phyloP scores from a whole-genome alignment of 2,329 filamentous ascomycete species.

The Clarireedia monteithiana region DNA sequence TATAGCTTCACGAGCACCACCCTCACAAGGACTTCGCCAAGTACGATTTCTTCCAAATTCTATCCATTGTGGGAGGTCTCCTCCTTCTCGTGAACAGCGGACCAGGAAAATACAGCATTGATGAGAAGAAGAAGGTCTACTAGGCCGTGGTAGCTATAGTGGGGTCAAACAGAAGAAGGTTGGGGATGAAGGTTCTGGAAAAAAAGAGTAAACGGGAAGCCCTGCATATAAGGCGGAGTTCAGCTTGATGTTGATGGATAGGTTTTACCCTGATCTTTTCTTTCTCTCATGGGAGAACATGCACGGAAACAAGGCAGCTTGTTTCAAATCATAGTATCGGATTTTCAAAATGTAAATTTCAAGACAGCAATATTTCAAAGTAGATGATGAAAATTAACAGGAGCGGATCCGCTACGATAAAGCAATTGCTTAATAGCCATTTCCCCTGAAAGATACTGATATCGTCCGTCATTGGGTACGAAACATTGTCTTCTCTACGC shows the following conservation, averaged over 20 bases:
- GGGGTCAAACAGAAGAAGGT: conserved; percentile 11
- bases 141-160: conserved; percentile 35
- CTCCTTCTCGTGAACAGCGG: conserved; percentile 97
- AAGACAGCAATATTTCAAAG: not conserved
- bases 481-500: not conserved
- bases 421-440: too few species aligned
- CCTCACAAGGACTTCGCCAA: conserved; percentile 99
- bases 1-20: conserved; percentile 88
- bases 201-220: conserved; percentile 12
- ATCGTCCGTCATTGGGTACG: not conserved
- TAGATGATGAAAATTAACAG: not conserved
- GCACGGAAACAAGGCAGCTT: not conserved
- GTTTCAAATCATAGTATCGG: conserved; percentile 5
- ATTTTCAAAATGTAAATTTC: conserved; percentile 13
- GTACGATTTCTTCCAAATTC: conserved; percentile 99
- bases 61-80: conserved; percentile 95
- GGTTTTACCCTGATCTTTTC: conserved; percentile 2
- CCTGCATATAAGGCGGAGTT: conserved; percentile 10
- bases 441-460: too few species aligned
- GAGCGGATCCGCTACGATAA: not conserved
- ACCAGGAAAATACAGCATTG: conserved; percentile 93
- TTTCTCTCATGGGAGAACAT: not conserved
- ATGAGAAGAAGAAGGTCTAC: conserved; percentile 99
- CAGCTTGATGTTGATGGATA: not conserved
- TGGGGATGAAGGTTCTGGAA: conserved; percentile 15